These are phyloP conservation scores for Teratosphaeria pseudoeucalypti DNA, from an alignment of 2,329 filamentous ascomycete species.

Conservation along the genomic window DNA sequence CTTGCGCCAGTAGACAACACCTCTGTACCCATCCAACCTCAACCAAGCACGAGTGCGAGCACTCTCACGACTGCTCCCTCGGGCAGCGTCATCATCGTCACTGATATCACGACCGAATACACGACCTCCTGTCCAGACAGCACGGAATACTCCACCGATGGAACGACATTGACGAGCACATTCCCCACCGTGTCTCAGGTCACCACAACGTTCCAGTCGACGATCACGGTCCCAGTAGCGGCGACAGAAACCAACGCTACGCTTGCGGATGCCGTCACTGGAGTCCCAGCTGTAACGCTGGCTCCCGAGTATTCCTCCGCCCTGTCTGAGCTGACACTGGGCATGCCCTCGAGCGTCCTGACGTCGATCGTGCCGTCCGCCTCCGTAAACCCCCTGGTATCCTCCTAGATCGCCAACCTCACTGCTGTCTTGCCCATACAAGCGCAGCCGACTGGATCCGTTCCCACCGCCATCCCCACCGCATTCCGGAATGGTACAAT, in stretches of 20 bases:
- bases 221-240: neutral
- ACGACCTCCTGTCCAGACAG: neutral
- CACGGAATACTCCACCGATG: neutral
- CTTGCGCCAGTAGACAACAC: neutral
- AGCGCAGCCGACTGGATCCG: constrained; percentile 8
- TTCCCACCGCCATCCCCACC: constrained; percentile 9
- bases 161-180: neutral
- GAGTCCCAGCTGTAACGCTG: constrained; percentile 8
- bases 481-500: constrained; percentile 7
- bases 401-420: constrained; percentile 9
- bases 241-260: neutral
- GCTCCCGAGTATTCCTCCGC: constrained; percentile 10
- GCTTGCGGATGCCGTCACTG: neutral
- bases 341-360: constrained; percentile 6
- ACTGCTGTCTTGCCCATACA: constrained; percentile 9
- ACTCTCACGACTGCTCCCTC: neutral
- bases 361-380: constrained; percentile 11
- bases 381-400: constrained; percentile 10
- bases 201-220: neutral
- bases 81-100: neutral
- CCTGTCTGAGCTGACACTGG: constrained; percentile 10
- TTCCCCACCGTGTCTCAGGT: neutral
- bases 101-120: neutral
- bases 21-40: neutral
- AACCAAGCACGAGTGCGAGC: neutral